Percentiles rank a stretch among this genome's conserved stretches.
These are phyloP conservation scores for Crepidotus variabilis DNA, from an alignment of 768 basidiomycete species.

Conservation along the genomic window DNA sequence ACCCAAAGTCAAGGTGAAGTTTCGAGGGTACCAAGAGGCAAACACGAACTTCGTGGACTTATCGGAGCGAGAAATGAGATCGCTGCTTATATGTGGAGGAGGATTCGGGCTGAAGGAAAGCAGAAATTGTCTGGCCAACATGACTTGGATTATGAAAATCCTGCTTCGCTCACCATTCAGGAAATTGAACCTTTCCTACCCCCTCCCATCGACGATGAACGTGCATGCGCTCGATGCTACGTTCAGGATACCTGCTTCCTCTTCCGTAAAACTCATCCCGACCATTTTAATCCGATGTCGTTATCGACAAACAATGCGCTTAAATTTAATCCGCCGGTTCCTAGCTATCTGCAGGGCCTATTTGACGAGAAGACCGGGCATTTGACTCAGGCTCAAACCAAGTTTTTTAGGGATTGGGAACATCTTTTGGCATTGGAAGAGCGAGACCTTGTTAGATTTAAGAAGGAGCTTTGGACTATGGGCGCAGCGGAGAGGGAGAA, in stretches of 20 bases:
- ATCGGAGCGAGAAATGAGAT: conserved; percentile 83
- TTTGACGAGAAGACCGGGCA: conserved; percentile 82
- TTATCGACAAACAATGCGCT: neutral
- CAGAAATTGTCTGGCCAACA: conserved; percentile 13
- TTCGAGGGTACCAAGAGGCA: conserved; percentile 70
- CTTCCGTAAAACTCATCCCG: conserved; percentile 64
- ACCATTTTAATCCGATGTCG: conserved; percentile 2
- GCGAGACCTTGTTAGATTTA: conserved; percentile 77
- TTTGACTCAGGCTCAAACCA: conserved; percentile 58
- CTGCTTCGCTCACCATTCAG: neutral
- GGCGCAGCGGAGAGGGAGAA: conserved; percentile 73
- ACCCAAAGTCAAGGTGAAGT: conserved; percentile 75
- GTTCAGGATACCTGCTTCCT: conserved; percentile 87
- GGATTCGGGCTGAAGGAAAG: conserved; percentile 23
- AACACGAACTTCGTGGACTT: conserved; percentile 83
- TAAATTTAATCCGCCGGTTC: conserved; percentile 14
- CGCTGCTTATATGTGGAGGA: conserved; percentile 68
- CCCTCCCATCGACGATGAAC: conserved; percentile 78
- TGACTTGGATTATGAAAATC: conserved; percentile 11
- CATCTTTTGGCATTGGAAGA: conserved; percentile 80
- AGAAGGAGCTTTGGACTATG: conserved; percentile 93
- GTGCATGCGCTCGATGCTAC: conserved; percentile 79
- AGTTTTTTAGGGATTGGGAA: conserved; percentile 94
- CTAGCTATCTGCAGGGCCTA: conserved; percentile 57
- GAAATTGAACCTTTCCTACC: conserved; percentile 67